Conservation (phyloP, 192 early-diverging fungal genomes). For the Diversispora eburnea region DNA sequence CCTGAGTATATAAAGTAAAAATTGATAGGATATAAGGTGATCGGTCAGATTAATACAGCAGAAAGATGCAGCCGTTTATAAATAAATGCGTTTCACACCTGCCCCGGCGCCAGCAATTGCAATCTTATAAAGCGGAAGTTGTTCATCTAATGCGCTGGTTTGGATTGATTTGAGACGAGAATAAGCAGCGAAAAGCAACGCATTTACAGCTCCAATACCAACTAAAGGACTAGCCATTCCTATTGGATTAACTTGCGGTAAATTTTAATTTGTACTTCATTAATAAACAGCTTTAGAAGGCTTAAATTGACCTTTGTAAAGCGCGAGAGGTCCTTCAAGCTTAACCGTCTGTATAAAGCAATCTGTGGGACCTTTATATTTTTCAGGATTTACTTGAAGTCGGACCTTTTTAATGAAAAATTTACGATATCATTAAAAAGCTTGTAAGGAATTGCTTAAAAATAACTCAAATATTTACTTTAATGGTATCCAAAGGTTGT, state of each 20-base stretch:
- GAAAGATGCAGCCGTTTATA: not conserved
- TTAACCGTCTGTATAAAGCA: constrained; percentile 79
- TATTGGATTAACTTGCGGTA: constrained; percentile 11
- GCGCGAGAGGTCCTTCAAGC: constrained; percentile 70
- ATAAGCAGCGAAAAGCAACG: constrained; percentile 81
- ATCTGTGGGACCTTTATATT: constrained; percentile 72
- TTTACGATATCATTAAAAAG: constrained; percentile 14
- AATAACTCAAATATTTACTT: constrained; percentile 39
- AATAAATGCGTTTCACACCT: constrained; percentile 36
- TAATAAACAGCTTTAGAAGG: too few relatives aligned
- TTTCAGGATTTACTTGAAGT: constrained; percentile 57
- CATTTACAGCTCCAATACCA: constrained; percentile 83
- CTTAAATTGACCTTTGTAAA: constrained; percentile 66
- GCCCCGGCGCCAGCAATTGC: constrained; percentile 86
- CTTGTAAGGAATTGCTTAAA: constrained; percentile 29
- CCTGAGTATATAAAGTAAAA: constrained; percentile 40
- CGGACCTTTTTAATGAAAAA: constrained; percentile 52
- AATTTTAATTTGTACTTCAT: too few relatives aligned
- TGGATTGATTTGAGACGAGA: constrained; percentile 57
- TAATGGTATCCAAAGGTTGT: constrained; percentile 85
- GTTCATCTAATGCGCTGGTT: constrained; percentile 42
- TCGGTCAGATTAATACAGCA: not conserved
- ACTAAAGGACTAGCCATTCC: constrained; percentile 78
- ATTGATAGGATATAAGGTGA: not conserved
- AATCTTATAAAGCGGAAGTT: constrained; percentile 65